Conservation (phyloP, 768 basidiomycete genomes). For the Serpula lacrymans region DNA sequence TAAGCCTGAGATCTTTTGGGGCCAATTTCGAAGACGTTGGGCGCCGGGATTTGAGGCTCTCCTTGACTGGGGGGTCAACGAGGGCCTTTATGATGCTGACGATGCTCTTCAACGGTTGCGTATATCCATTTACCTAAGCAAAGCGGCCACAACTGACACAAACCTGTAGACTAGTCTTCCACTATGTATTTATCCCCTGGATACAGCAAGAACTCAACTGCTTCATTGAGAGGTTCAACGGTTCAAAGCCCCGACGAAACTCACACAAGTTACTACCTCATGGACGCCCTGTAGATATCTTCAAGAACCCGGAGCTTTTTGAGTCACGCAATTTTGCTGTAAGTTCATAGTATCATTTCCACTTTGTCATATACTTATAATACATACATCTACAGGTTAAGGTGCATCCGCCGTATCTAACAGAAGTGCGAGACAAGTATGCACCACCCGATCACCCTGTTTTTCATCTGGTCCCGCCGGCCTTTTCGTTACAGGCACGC, state of each 20-base stretch:
- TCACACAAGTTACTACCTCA: too few species aligned
- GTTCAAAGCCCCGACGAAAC: too few species aligned
- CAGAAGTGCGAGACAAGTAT: slow-evolving; percentile 20
- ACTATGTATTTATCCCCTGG: slow-evolving; percentile 36
- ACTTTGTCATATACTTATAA: background rate
- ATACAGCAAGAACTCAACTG: too few species aligned
- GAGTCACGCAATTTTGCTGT: slow-evolving; percentile 34
- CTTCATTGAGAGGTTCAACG: too few species aligned
- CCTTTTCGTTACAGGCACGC: too few species aligned
- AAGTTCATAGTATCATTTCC: background rate
- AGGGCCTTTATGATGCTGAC: slow-evolving; percentile 26
- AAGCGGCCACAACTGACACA: too few species aligned
- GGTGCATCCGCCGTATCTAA: slow-evolving; percentile 11
- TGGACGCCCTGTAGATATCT: slow-evolving; percentile 34
- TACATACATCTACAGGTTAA: slow-evolving; percentile 14
- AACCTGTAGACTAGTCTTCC: slow-evolving; percentile 35
- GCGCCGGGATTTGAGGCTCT: slow-evolving; percentile 34
- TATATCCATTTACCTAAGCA: background rate
- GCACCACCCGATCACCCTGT: slow-evolving; percentile 30
- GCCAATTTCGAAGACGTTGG: slow-evolving; percentile 24
- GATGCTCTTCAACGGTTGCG: slow-evolving; percentile 24
- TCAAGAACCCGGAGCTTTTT: slow-evolving; percentile 23
- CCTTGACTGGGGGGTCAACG: slow-evolving; percentile 26
- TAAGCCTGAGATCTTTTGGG: slow-evolving; percentile 43
- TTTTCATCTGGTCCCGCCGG: slow-evolving; percentile 34